These are phyloP conservation scores for Russula abietina DNA, from an alignment of 768 basidiomycete genomes.

Conservation along the genomic window DNA sequence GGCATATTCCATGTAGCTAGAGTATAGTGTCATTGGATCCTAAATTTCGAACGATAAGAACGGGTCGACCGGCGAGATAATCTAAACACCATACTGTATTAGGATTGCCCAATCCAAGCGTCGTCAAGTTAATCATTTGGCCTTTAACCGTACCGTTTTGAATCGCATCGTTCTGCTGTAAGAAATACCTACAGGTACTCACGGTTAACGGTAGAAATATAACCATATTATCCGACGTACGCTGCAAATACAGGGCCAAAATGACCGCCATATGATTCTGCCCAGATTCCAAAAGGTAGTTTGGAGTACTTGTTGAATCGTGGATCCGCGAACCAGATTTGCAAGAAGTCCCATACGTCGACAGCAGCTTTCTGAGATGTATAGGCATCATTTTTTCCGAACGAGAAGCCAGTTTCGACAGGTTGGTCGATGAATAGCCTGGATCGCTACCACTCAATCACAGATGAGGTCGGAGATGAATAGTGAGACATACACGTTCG, in stretches of 20 bases:
- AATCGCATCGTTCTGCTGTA: conserved; percentile 55
- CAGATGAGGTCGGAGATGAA: background rate
- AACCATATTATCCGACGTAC: conserved; percentile 21
- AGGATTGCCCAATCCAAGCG: conserved; percentile 58
- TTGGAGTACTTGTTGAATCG: conserved; percentile 44
- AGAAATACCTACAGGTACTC: conserved; percentile 10
- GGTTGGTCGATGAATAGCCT: conserved; percentile 58
- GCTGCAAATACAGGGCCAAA: conserved; percentile 37
- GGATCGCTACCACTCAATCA: background rate
- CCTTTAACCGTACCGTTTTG: conserved; percentile 41
- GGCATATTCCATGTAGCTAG: conserved; percentile 52
- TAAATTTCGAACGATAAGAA: conserved; percentile 20
- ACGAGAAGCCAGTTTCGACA: conserved; percentile 56
- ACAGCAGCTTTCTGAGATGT: conserved; percentile 49
- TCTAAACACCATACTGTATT: conserved; percentile 40
- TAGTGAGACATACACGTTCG: conserved; percentile 25
- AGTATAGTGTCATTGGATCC: conserved; percentile 45
- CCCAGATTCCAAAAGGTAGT: conserved; percentile 55
- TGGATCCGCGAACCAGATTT: conserved; percentile 45
- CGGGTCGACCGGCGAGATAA: background rate
- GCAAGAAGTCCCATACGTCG: too few relatives aligned
- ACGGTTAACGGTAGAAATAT: background rate
- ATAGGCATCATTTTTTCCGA: conserved; percentile 44
- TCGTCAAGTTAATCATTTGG: conserved; percentile 49
- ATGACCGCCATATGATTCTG: conserved; percentile 47